These are phyloP conservation scores for Rhizopogon sp. DNA, from an alignment of 768 basidiomycete species.

Conservation along the genomic window DNA sequence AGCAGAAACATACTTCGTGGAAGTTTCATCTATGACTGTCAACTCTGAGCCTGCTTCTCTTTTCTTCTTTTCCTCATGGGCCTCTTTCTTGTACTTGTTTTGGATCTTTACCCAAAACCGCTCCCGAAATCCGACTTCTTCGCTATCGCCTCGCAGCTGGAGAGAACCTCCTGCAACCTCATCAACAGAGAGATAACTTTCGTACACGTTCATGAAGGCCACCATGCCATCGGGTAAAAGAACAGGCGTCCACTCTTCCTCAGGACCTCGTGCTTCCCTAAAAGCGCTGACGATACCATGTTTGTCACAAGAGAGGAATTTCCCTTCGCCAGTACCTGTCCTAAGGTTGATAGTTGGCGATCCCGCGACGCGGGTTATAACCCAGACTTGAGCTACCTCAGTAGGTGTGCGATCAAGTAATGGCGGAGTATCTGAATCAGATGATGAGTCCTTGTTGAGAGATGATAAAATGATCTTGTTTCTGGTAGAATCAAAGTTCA, in stretches of 20 bases:
- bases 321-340: slow-evolving; percentile 82
- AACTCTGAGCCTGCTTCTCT: slow-evolving; percentile 51
- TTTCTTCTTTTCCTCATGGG: slow-evolving; percentile 69
- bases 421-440: slow-evolving; percentile 32
- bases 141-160: slow-evolving; percentile 77
- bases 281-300: slow-evolving; percentile 82
- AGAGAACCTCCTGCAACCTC: slow-evolving; percentile 82
- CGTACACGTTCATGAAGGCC: slow-evolving; percentile 84
- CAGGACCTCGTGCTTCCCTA: slow-evolving; percentile 85
- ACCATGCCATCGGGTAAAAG: slow-evolving; percentile 81
- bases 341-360: slow-evolving; percentile 82
- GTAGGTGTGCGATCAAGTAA: slow-evolving; percentile 67
- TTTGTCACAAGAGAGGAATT: slow-evolving; percentile 85
- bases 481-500: slow-evolving; percentile 77
- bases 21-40: slow-evolving; percentile 62
- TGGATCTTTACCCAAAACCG: slow-evolving; percentile 90
- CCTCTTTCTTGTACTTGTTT: slow-evolving; percentile 83
- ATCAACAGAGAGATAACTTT: slow-evolving; percentile 82
- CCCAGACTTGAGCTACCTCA: slow-evolving; percentile 90
- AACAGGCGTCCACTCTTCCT: slow-evolving; percentile 92
- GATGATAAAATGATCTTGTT: slow-evolving; percentile 62
- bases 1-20: slow-evolving; percentile 56
- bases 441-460: slow-evolving; percentile 55
- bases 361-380: slow-evolving; percentile 80
- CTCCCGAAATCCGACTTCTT: slow-evolving; percentile 80